Evolutionary conservation across 1,139 yeast genomes (phyloP), one percentile per base, ranked within the genome.

Genomic region (Suhomyces guaymorum): DNA sequence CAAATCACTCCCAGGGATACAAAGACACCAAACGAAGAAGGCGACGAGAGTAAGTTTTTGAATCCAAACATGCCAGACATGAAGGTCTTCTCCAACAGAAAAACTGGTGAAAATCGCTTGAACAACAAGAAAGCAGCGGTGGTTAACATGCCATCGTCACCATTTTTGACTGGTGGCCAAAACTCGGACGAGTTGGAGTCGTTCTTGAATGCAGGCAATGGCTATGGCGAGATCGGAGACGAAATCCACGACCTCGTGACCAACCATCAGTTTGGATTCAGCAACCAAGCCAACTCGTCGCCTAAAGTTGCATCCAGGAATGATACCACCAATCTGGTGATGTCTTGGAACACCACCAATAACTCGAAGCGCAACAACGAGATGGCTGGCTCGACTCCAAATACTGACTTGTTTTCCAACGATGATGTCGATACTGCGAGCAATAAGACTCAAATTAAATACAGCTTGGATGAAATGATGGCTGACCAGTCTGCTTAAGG

Each of bases 121-220:
- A 47, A 53, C 32, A 51, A 47, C 29, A 51, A 50, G 34, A 56
- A 52, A 32, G 53, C 52, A 8, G 43, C 52, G 6, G 61, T 54
- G 15, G 56, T 52, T 5, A 65, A 67, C 42, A 69, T 70, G 72
- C 74, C 75, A 2, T 67, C 74, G 2, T 68, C 73, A 7, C 75
- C 75, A 10, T 46, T 56, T 17, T 45, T 57, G 23, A 42, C 47
- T 1, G 29, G 50, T 5, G 48, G 49, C 18, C 48, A 39, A 11
- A 37, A 43, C 12, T 39, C 49, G 4, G 55, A 51, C 15, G 54
- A 48, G 19, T 38, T 52, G 33, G 51, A 47, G 10, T 37, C 49
- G 2, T 49, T 47, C 39, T 39, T 51, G 36, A 44, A 39, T 15
- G 43, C 48, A 20, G 49, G 43, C 6, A 32, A 26, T 10, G 41